Percentiles rank a stretch among this genome's conserved stretches.
Evolutionary conservation across 2,329 filamentous ascomycete genomes (phyloP).

Genomic region (Neonectria hederae): DNA sequence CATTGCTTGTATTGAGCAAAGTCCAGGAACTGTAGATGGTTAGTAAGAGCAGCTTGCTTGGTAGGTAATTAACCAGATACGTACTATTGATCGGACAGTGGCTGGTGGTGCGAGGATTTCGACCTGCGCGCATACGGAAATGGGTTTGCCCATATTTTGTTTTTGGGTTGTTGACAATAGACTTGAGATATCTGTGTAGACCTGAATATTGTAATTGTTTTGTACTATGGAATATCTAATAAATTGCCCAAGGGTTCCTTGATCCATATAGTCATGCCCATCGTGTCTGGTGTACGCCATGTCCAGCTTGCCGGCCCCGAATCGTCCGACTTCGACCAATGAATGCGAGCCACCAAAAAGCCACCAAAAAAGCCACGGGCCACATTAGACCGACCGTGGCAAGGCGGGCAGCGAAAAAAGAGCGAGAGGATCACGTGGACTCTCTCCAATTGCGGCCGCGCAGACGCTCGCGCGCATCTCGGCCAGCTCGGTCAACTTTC

Average conservation of each 20-base stretch:
- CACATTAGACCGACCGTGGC: background rate
- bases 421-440: constrained; percentile 2
- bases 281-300: background rate
- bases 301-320: background rate
- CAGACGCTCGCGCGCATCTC: constrained; percentile 5
- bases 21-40: constrained; percentile 25
- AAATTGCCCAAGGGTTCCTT: background rate
- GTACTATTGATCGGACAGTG: constrained; percentile 24
- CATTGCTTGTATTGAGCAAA: constrained; percentile 30
- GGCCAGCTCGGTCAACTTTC: constrained; percentile 29
- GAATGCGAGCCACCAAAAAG: background rate
- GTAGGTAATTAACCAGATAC: background rate
- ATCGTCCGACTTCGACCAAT: background rate
- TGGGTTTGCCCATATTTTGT: background rate
- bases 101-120: constrained; percentile 29
- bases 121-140: constrained; percentile 7
- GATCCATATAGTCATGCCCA: background rate
- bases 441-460: too few relatives aligned
- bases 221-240: background rate
- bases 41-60: background rate
- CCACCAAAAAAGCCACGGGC: background rate
- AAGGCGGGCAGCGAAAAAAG: constrained; percentile 13
- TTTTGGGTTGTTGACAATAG: background rate
- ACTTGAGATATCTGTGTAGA: background rate
- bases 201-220: background rate